phyloP scores from a whole-genome alignment of 1,284 basidiomycete species.

The Pseudozyma hubeiensis region DNA sequence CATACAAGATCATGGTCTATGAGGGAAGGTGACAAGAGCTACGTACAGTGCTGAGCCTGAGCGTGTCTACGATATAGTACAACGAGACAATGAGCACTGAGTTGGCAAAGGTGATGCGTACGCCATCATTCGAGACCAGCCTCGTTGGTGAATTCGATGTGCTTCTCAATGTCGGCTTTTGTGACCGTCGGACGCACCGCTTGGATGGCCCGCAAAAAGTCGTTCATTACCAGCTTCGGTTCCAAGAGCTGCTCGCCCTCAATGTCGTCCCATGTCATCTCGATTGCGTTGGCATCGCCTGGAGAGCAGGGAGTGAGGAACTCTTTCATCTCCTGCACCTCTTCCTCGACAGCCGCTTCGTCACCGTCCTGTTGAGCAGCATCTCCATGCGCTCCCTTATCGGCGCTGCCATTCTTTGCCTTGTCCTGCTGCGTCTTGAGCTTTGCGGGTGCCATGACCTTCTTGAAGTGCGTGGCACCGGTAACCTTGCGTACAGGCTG shows the following conservation, averaged over 20 bases:
- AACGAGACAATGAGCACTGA: not conserved
- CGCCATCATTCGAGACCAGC: conserved; percentile 68
- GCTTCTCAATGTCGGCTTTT: conserved; percentile 83
- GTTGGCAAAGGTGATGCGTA: not conserved
- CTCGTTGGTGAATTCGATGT: conserved; percentile 92
- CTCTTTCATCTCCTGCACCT: conserved; percentile 71
- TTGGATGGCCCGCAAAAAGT: conserved; percentile 87
- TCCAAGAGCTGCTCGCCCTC: conserved; percentile 86
- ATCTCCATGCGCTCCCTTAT: conserved; percentile 40
- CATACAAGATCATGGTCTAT: too few species aligned
- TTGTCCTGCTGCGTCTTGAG: conserved; percentile 43
- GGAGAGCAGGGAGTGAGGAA: conserved; percentile 91
- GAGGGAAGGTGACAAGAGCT: too few species aligned
- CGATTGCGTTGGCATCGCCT: conserved; percentile 84
- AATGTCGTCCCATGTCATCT: conserved; percentile 93
- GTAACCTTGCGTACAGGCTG: conserved; percentile 97
- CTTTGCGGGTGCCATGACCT: conserved; percentile 68
- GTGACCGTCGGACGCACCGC: conserved; percentile 90
- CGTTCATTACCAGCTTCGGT: conserved; percentile 70
- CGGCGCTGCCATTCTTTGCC: conserved; percentile 44
- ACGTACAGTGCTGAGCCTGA: too few species aligned
- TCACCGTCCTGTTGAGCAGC: conserved; percentile 42
- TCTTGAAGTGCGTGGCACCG: conserved; percentile 93
- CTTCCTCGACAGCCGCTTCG: conserved; percentile 57
- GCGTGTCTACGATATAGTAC: too few species aligned